Percentiles rank a stretch among this genome's conserved stretches.
Conservation (phyloP, 2,329 filamentous ascomycete species). For the Pseudogymnoascus sp. region DNA sequence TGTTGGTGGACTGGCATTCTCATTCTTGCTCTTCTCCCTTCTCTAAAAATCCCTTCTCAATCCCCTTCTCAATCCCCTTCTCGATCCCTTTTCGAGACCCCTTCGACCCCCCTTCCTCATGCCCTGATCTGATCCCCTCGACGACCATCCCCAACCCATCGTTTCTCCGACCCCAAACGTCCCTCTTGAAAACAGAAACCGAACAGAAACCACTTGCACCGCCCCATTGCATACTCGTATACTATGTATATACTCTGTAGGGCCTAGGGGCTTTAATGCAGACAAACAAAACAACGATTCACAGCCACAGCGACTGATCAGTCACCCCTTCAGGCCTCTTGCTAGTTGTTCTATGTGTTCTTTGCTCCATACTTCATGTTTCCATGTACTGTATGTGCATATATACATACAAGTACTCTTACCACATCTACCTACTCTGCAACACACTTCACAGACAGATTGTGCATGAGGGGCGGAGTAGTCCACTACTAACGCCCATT, state of each 20-base stretch:
- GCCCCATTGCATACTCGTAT: not conserved
- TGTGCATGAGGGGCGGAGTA: conserved; percentile 7
- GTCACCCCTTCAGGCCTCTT: not conserved
- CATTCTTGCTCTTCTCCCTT: not conserved
- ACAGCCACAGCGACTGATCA: not conserved
- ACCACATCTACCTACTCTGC: too few relatives aligned
- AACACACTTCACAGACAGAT: not conserved
- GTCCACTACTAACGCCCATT: not conserved
- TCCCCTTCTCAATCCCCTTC: not conserved
- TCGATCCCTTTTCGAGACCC: not conserved
- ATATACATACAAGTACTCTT: conserved; percentile 2
- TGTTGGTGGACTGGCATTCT: not conserved
- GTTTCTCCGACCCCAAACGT: not conserved
- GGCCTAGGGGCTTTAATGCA: not conserved
- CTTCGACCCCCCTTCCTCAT: not conserved
- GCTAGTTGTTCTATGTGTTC: not conserved
- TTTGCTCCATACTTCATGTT: not conserved
- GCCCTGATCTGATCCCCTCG: not conserved
- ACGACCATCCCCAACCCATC: not conserved
- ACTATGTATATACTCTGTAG: not conserved
- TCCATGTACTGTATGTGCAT: not conserved
- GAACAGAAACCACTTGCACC: conserved; percentile 5
- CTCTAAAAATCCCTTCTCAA: not conserved
- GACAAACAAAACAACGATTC: not conserved
- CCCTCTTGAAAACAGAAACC: not conserved